A percentile compares a stretch with the other conserved stretches of the same genome.
Conservation (phyloP, 306 rosid genomes). For the Sicyos edulis region DNA sequence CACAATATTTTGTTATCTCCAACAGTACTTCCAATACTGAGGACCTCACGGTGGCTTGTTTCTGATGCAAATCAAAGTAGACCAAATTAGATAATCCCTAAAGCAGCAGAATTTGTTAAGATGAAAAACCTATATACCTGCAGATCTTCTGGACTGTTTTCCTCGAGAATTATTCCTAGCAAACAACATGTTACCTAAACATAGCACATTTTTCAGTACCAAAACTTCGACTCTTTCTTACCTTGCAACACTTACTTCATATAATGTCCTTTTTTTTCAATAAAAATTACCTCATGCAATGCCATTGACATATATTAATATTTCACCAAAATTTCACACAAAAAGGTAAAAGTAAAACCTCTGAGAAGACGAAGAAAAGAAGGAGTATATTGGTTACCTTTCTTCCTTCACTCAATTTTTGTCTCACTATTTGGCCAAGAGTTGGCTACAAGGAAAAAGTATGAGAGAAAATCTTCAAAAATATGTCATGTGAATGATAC, state of each 20-base stretch:
- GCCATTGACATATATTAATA: too few relatives aligned
- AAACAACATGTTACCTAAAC: conserved; percentile 83
- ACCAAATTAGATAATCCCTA: conserved; percentile 21
- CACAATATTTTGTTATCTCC: conserved; percentile 88
- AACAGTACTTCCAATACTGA: conserved; percentile 82
- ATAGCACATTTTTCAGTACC: conserved; percentile 13
- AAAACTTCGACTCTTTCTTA: neutral
- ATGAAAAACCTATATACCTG: conserved; percentile 49
- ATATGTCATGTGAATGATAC: neutral
- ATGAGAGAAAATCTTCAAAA: neutral
- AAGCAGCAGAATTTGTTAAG: neutral
- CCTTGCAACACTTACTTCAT: neutral
- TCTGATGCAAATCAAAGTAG: conserved; percentile 45
- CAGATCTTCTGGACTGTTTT: conserved; percentile 85
- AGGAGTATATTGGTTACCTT: conserved; percentile 43
- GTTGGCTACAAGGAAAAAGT: conserved; percentile 56
- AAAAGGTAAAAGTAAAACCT: neutral
- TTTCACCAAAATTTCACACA: neutral
- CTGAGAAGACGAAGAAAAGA: neutral
- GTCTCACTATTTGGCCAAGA: conserved; percentile 85
- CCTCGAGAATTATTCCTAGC: conserved; percentile 83
- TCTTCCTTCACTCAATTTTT: conserved; percentile 96
- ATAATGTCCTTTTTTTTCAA: too few relatives aligned
- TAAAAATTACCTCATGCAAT: too few relatives aligned
- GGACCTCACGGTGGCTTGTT: conserved; percentile 74